A percentile compares a stretch with the other conserved stretches of the same genome.
Conservation (phyloP, 177 flowering plant genomes). For the Vitis hybrid region DNA sequence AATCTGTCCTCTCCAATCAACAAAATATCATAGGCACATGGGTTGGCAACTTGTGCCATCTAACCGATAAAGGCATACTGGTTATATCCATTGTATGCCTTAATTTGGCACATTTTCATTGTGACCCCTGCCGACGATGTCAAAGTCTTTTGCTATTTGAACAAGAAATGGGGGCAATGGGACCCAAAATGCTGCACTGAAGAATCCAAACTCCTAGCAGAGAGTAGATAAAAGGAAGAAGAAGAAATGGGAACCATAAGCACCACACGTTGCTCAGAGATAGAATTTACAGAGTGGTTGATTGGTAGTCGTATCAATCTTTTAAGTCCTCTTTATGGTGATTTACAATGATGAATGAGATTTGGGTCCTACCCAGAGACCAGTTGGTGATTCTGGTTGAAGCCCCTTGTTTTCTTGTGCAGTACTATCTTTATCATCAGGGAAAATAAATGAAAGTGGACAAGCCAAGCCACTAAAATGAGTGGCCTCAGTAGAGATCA, state of each 20-base stretch:
- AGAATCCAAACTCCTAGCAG: background rate
- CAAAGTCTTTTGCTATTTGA: background rate
- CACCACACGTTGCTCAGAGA: constrained; percentile 20
- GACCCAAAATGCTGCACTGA: constrained; percentile 3
- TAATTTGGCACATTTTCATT: constrained; percentile 14
- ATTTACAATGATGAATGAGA: constrained; percentile 13
- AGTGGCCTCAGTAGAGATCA: constrained; percentile 1
- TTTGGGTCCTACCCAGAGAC: constrained; percentile 18
- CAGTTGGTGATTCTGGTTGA: constrained; percentile 16
- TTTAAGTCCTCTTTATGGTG: constrained; percentile 19
- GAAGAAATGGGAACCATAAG: background rate
- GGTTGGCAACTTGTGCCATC: no score
- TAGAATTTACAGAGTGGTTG: constrained; percentile 24
- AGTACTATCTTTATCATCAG: background rate
- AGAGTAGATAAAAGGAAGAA: background rate
- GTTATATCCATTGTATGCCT: background rate
- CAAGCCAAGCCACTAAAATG: constrained; percentile 20
- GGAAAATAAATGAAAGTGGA: constrained; percentile 4
- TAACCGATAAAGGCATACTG: no score
- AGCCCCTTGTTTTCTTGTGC: constrained; percentile 26
- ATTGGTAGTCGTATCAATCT: constrained; percentile 34
- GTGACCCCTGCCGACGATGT: constrained; percentile 9
- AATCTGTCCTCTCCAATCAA: no score
- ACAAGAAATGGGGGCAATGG: background rate
- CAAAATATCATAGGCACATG: no score